phyloP scores from a whole-genome alignment of 805 yeast species.

The Spathaspora hagerdaliae region DNA sequence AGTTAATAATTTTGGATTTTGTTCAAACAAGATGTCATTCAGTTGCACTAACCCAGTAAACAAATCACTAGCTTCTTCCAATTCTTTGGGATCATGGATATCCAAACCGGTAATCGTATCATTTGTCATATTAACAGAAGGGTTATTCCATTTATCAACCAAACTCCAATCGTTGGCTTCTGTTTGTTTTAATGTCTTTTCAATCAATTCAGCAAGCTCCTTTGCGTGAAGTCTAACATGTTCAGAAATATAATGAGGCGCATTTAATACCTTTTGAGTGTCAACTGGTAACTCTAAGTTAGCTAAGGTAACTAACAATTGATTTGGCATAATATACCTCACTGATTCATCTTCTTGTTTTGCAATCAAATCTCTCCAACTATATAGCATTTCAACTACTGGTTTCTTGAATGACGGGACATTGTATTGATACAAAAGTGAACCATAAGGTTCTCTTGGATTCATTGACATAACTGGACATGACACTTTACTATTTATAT shows the following conservation, averaged over 20 bases:
- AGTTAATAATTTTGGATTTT: slow-evolving; percentile 4
- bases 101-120: slow-evolving; percentile 11
- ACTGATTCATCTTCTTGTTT: slow-evolving; percentile 79
- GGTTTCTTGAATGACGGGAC: slow-evolving; percentile 51
- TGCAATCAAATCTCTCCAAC: slow-evolving; percentile 83
- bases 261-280: slow-evolving; percentile 49
- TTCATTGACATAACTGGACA: slow-evolving; percentile 45
- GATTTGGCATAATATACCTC: slow-evolving; percentile 80
- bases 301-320: slow-evolving; percentile 60
- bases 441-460: slow-evolving; percentile 62
- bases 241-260: slow-evolving; percentile 45
- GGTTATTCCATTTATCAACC: slow-evolving; percentile 24
- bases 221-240: slow-evolving; percentile 55
- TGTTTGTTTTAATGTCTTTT: slow-evolving; percentile 30
- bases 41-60: slow-evolving; percentile 3
- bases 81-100: slow-evolving; percentile 5
- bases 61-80: slow-evolving; percentile 1
- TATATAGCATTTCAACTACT: slow-evolving; percentile 56
- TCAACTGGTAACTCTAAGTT: slow-evolving; percentile 52
- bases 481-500: slow-evolving; percentile 29
- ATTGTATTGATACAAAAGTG: slow-evolving; percentile 60
- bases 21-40: slow-evolving; percentile 7
- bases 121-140: slow-evolving; percentile 10
- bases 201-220: slow-evolving; percentile 56
- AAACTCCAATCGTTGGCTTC: slow-evolving; percentile 35